These are phyloP conservation scores for Tricholoma hemisulphureum DNA, from an alignment of 768 basidiomycete genomes.

Conservation along the genomic window DNA sequence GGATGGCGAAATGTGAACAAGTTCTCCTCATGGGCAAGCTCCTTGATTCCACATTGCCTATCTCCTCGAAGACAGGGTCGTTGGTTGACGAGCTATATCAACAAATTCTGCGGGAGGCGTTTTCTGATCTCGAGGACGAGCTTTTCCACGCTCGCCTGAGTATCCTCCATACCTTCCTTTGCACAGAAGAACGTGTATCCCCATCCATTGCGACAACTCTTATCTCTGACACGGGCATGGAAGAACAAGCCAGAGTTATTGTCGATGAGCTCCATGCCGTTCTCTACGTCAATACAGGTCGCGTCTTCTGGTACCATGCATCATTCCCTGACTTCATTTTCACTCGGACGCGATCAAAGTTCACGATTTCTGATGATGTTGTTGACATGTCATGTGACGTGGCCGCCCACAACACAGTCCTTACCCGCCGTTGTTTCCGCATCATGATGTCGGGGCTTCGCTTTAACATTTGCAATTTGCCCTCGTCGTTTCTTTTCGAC, in stretches of 20 bases:
- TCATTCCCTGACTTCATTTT: slow-evolving; percentile 20
- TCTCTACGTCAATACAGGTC: slow-evolving; percentile 14
- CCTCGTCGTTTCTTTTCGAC: slow-evolving; percentile 17
- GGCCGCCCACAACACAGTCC: slow-evolving; percentile 8
- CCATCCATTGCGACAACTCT: slow-evolving; percentile 11
- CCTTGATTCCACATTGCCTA: not conserved
- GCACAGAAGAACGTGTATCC: slow-evolving; percentile 16
- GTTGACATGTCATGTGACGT: slow-evolving; percentile 11
- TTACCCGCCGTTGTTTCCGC: slow-evolving; percentile 15
- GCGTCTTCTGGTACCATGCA: slow-evolving; percentile 20
- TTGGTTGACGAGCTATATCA: not conserved
- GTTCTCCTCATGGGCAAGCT: not conserved
- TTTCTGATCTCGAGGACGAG: slow-evolving; percentile 9
- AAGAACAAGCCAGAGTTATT: slow-evolving; percentile 7
- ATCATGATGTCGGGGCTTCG: slow-evolving; percentile 9
- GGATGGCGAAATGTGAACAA: no score
- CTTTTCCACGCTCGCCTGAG: slow-evolving; percentile 4
- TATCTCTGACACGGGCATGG: not conserved
- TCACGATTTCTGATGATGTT: slow-evolving; percentile 6
- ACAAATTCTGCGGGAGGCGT: not conserved
- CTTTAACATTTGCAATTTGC: slow-evolving; percentile 22
- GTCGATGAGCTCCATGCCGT: slow-evolving; percentile 15
- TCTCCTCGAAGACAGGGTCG: not conserved
- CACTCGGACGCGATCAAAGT: not conserved
- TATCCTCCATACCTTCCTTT: slow-evolving; percentile 22